Evolutionary conservation across 225 moss, liverwort and hornwort genomes (phyloP).

Genomic region (Marchantia paleacea): DNA sequence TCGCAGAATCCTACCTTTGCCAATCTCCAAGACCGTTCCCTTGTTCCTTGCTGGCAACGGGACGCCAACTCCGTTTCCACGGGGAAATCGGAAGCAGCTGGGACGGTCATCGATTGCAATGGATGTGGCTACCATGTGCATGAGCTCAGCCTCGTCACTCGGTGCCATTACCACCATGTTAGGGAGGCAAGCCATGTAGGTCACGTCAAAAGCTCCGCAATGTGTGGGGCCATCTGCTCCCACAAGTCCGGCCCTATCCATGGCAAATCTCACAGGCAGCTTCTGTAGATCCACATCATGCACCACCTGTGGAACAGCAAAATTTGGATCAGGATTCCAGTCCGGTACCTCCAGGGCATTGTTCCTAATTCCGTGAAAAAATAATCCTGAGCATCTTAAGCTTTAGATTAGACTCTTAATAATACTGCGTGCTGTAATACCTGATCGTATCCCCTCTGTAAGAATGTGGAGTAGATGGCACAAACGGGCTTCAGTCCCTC

Average conservation of each 20-base stretch:
- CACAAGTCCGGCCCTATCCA: slow-evolving; percentile 50
- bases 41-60: slow-evolving; percentile 36
- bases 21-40: slow-evolving; percentile 31
- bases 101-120: slow-evolving; percentile 42
- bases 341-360: neutral
- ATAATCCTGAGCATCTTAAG: neutral
- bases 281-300: slow-evolving; percentile 53
- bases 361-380: neutral
- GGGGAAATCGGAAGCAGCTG: slow-evolving; percentile 45
- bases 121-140: slow-evolving; percentile 50
- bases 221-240: slow-evolving; percentile 51
- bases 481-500: slow-evolving; percentile 50
- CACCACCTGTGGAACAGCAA: slow-evolving; percentile 29
- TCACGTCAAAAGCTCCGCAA: slow-evolving; percentile 47
- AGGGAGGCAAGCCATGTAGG: slow-evolving; percentile 50
- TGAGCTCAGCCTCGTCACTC: slow-evolving; percentile 47
- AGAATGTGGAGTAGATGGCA: slow-evolving; percentile 45
- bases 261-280: slow-evolving; percentile 45
- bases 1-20: slow-evolving; percentile 39
- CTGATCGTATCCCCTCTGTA: slow-evolving; percentile 51
- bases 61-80: slow-evolving; percentile 44
- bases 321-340: neutral
- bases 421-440: neutral
- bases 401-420: no score
- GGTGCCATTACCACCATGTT: slow-evolving; percentile 54